Conservation (phyloP, 192 early-diverging fungal species). For the Globomyces pollinis-pini region DNA sequence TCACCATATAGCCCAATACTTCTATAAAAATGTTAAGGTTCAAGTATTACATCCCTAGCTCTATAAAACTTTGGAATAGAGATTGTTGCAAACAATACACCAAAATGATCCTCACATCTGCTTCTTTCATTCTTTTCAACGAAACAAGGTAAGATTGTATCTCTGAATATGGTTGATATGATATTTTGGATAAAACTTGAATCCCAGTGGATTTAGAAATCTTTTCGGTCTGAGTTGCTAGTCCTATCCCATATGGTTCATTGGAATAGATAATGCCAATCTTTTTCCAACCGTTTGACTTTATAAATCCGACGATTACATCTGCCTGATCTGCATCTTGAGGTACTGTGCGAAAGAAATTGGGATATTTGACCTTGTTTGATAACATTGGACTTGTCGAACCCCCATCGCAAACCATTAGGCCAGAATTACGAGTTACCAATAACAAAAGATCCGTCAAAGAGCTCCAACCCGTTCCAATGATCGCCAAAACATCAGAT, state of each 20-base stretch:
- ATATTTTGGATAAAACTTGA: neutral
- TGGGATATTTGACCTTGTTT: conserved; percentile 20
- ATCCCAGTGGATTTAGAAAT: neutral
- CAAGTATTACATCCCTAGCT: neutral
- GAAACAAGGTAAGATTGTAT: neutral
- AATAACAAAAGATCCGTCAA: neutral
- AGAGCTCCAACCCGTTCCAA: neutral
- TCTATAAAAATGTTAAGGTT: too few species aligned
- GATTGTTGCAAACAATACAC: conserved; percentile 1
- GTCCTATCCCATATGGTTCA: conserved; percentile 13
- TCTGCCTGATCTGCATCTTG: conserved; percentile 19
- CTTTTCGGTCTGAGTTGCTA: neutral
- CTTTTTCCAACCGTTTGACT: conserved; percentile 5
- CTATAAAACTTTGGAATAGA: neutral
- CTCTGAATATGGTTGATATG: neutral
- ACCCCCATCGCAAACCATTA: conserved; percentile 7
- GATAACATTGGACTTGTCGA: conserved; percentile 4
- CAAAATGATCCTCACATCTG: conserved; percentile 4
- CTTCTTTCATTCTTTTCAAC: neutral
- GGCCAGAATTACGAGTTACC: neutral
- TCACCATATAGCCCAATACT: neutral
- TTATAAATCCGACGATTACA: conserved; percentile 17
- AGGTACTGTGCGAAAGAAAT: conserved; percentile 32
- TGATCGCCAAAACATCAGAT: neutral
- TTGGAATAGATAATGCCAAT: conserved; percentile 7